Evolutionary conservation across 208 protist genomes (phyloP).

Genomic region (Leishmania gerbilli): DNA sequence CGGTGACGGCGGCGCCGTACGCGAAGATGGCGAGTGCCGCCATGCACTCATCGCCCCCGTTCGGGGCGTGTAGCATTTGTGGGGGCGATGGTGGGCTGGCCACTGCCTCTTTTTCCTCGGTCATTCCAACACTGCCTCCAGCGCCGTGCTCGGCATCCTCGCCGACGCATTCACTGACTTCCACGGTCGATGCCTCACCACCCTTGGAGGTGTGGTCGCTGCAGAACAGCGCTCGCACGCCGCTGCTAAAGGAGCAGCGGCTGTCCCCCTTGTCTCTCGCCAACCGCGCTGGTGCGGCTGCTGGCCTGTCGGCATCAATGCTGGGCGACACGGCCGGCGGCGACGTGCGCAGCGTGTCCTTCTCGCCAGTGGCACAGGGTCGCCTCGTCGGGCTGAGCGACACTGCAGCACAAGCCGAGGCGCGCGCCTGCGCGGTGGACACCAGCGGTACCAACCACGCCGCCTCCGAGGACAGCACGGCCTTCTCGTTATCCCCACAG

Average conservation of each 20-base stretch:
- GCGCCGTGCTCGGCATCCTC: background rate
- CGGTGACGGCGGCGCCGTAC: background rate
- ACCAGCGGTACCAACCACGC: background rate
- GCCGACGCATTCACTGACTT: background rate
- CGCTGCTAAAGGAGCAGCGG: background rate
- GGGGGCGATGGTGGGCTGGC: background rate
- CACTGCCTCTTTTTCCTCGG: background rate
- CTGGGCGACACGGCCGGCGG: background rate
- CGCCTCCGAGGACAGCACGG: background rate
- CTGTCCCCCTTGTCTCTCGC: background rate
- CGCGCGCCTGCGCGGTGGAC: conserved; percentile 6
- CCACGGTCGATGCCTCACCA: background rate
- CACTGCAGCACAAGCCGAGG: conserved; percentile 2
- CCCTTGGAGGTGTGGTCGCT: background rate
- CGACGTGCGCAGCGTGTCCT: background rate
- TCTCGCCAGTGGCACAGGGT: conserved; percentile 5
- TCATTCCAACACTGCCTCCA: background rate
- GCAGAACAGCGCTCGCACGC: background rate
- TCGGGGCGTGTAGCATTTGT: background rate
- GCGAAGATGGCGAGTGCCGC: background rate
- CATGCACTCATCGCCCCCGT: background rate
- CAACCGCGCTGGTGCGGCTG: background rate
- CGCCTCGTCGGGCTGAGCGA: conserved; percentile 13
- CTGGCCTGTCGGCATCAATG: background rate
- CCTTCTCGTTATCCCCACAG: conserved; percentile 7